phyloP scores from a whole-genome alignment of 139 green algal species.

The Pleodorina starrii region DNA sequence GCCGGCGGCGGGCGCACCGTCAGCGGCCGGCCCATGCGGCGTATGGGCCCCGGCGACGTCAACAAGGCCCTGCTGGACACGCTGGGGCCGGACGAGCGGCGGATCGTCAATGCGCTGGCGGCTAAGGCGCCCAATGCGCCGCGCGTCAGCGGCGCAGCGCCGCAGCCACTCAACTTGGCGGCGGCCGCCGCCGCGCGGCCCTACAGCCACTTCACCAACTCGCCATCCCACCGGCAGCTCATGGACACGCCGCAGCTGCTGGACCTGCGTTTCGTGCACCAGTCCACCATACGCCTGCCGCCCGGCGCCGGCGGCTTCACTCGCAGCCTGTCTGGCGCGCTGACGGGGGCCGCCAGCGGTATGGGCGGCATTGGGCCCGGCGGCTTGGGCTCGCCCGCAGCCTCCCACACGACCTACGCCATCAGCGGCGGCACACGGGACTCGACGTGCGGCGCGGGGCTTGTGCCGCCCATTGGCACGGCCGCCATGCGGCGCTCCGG shows the following conservation, averaged over 20 bases:
- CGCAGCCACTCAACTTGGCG: neutral
- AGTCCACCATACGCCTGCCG: slow-evolving; percentile 48
- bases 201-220: slow-evolving; percentile 46
- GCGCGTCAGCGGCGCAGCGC: neutral
- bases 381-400: neutral
- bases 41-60: slow-evolving; percentile 14
- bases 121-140: neutral
- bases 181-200: neutral
- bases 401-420: neutral
- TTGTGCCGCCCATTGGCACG: neutral
- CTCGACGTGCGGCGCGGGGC: neutral
- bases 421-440: neutral
- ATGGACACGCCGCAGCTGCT: slow-evolving; percentile 52
- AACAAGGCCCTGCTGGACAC: slow-evolving; percentile 26
- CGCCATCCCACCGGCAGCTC: slow-evolving; percentile 45
- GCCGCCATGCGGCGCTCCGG: neutral
- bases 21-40: neutral
- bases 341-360: neutral
- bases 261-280: slow-evolving; percentile 49
- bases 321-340: neutral
- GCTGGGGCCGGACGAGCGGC: slow-evolving; percentile 48
- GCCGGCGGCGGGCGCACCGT: neutral
- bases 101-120: slow-evolving; percentile 27
- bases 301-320: neutral
- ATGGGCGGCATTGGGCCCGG: neutral